Percentiles rank a stretch among this genome's conserved stretches.
Conservation (phyloP, 352 stramenopile species). For the Phytophthora cactorum region DNA sequence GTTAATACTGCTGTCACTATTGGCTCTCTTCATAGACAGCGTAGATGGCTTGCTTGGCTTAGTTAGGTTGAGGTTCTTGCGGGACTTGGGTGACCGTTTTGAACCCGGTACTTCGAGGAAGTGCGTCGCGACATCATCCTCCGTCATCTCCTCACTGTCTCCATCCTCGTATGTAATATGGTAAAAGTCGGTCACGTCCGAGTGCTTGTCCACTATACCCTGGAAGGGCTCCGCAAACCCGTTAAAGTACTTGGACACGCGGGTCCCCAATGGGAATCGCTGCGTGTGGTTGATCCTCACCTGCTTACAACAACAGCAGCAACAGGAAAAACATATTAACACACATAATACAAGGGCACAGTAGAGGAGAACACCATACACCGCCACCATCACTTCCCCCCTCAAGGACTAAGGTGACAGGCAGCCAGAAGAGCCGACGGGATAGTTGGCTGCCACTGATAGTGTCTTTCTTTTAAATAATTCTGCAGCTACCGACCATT, state of each 20-base stretch:
- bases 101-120: constrained; percentile 33
- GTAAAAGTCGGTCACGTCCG: constrained; percentile 62
- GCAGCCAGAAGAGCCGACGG: constrained; percentile 11
- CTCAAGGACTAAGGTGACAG: constrained; percentile 3
- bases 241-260: constrained; percentile 73
- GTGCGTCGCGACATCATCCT: constrained; percentile 65
- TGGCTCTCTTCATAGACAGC: constrained; percentile 20
- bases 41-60: constrained; percentile 19
- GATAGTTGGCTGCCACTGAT: constrained; percentile 8
- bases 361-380: constrained; percentile 5
- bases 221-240: constrained; percentile 64
- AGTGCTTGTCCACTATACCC: constrained; percentile 65
- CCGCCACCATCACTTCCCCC: constrained; percentile 10
- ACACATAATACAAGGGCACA: constrained; percentile 5
- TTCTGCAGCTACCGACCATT: constrained; percentile 31
- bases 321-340: constrained; percentile 21
- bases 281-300: constrained; percentile 54
- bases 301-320: constrained; percentile 35
- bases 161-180: constrained; percentile 82
- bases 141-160: constrained; percentile 85
- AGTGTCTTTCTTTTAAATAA: constrained; percentile 14
- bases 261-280: constrained; percentile 66
- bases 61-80: constrained; percentile 18
- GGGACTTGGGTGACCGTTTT: constrained; percentile 18
- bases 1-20: constrained; percentile 22